These are phyloP conservation scores for Parmelia sp. DNA, from an alignment of 495 filamentous ascomycete genomes.

Conservation along the genomic window DNA sequence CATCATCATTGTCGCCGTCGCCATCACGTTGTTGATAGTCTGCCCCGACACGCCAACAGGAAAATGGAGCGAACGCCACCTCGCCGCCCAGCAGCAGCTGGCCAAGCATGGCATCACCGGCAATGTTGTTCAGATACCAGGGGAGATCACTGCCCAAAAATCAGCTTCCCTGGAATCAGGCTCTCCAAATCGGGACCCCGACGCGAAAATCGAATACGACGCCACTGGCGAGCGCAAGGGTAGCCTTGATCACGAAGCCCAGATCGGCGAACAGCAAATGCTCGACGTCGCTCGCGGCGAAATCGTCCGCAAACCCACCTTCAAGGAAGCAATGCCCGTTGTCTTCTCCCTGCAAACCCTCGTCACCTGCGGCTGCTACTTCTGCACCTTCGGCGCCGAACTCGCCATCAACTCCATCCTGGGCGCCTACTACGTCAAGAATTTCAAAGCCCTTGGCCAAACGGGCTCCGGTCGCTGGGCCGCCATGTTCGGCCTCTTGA, in stretches of 20 bases:
- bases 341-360: slow-evolving; percentile 60
- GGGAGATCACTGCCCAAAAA: slow-evolving; percentile 50
- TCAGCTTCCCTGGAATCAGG: slow-evolving; percentile 33
- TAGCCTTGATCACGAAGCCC: slow-evolving; percentile 43
- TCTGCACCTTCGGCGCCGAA: slow-evolving; percentile 81
- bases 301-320: slow-evolving; percentile 58
- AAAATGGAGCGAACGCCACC: slow-evolving; percentile 69
- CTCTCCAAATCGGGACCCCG: slow-evolving; percentile 30
- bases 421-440: slow-evolving; percentile 68
- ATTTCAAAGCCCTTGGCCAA: slow-evolving; percentile 69
- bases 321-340: slow-evolving; percentile 52
- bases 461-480: slow-evolving; percentile 70
- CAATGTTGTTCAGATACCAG: slow-evolving; percentile 46
- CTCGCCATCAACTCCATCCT: slow-evolving; percentile 81
- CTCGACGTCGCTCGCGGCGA: slow-evolving; percentile 55
- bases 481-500: slow-evolving; percentile 87
- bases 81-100: slow-evolving; percentile 42
- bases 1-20: slow-evolving; percentile 59
- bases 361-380: slow-evolving; percentile 64
- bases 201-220: slow-evolving; percentile 38
- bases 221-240: slow-evolving; percentile 29
- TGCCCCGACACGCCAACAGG: slow-evolving; percentile 84
- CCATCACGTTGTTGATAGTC: slow-evolving; percentile 61
- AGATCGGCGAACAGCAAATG: slow-evolving; percentile 49
- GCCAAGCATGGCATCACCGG: slow-evolving; percentile 36